Conservation (phyloP, 2,329 filamentous ascomycete genomes). For the Arthroderma sp. region DNA sequence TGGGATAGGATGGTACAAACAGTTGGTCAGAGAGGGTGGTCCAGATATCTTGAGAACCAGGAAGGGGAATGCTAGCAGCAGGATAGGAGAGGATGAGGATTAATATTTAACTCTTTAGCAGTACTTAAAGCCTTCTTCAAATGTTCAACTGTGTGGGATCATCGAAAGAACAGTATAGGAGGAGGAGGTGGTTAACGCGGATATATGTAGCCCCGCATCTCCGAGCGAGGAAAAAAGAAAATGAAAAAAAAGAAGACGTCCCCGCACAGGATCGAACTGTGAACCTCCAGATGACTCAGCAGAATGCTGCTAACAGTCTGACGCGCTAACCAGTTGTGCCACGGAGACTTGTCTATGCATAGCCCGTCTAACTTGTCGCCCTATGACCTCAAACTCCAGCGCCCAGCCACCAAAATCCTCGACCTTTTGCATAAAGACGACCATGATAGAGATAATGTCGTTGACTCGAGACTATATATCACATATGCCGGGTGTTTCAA, state of each 20-base stretch:
- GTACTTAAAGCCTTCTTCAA: no score
- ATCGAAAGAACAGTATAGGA: no score
- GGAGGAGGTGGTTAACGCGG: no score
- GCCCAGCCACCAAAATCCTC: no score
- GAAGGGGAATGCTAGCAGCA: not conserved
- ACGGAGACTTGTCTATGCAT: slow-evolving; percentile 7
- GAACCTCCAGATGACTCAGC: slow-evolving; percentile 5
- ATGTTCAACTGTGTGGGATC: no score
- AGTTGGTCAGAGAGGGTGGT: not conserved
- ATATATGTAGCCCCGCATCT: no score
- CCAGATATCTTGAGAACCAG: not conserved
- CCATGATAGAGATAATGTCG: no score
- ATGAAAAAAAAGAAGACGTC: slow-evolving; percentile 3
- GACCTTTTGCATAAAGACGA: no score
- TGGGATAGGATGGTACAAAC: slow-evolving; percentile 18
- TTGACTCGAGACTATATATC: no score
- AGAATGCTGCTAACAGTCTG: slow-evolving; percentile 5
- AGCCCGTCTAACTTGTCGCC: slow-evolving; percentile 1
- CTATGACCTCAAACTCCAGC: not conserved
- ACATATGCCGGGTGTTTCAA: no score
- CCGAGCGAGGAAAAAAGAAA: not conserved
- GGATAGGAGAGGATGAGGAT: not conserved
- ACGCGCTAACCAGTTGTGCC: slow-evolving; percentile 8
- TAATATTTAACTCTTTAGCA: not conserved
- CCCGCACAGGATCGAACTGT: slow-evolving; percentile 7